Evolutionary conservation across 352 stramenopile genomes (phyloP).

Genomic region (Pythium phragmiticola): DNA sequence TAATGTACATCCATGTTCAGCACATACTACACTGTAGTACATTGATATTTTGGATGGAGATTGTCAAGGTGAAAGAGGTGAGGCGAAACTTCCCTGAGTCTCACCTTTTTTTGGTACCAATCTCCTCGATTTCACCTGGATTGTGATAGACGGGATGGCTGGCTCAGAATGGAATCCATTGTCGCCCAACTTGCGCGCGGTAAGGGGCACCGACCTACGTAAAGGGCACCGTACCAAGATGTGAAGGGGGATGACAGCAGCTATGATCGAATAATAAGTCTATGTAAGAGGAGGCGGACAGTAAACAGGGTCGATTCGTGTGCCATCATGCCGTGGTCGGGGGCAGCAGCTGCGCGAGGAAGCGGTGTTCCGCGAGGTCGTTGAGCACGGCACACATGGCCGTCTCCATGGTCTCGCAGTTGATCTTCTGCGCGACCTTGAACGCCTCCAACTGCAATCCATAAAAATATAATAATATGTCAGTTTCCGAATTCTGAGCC

Average conservation of each 20-base stretch:
- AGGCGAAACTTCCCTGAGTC: background rate
- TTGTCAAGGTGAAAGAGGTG: no score
- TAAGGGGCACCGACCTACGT: no score
- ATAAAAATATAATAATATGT: background rate
- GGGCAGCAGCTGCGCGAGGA: slow-evolving; percentile 24
- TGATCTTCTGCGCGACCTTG: slow-evolving; percentile 75
- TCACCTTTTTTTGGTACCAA: slow-evolving; percentile 15
- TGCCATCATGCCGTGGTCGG: slow-evolving; percentile 4
- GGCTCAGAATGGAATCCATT: slow-evolving; percentile 12
- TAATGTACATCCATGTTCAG: no score
- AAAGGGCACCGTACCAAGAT: no score
- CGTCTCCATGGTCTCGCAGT: slow-evolving; percentile 63
- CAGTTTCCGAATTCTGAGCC: no score
- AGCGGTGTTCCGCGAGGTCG: slow-evolving; percentile 38
- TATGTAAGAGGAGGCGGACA: background rate
- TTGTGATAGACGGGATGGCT: slow-evolving; percentile 7
- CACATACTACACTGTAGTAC: no score
- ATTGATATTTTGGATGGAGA: no score
- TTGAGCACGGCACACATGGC: slow-evolving; percentile 61
- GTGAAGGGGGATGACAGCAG: slow-evolving; percentile 5
- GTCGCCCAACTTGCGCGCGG: background rate
- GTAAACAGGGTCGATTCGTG: background rate
- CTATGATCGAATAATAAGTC: background rate
- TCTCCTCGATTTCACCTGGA: background rate
- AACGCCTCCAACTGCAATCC: slow-evolving; percentile 56